Base-by-base conservation (phyloP, 31 red algal species). In the Odonthalia washingtoniensis region DNA sequence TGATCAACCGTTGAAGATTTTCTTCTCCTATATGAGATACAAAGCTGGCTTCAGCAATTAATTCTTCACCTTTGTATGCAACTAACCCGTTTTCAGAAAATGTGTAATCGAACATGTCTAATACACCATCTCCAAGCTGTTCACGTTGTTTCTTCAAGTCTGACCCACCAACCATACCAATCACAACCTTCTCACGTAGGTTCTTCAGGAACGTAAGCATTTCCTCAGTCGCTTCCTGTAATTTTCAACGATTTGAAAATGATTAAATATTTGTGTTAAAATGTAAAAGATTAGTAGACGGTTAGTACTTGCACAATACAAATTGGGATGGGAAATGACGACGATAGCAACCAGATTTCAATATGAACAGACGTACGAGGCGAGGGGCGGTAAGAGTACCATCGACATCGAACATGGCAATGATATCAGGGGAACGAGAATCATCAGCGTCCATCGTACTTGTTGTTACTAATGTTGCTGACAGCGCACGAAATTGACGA, bases 51-150 rank as follows among this genome's bases (percentile, higher is more conserved):
- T 89, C 91, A 14, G 91, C 91, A 43, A 99, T 81, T 30, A 96
- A 82, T 18, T 94, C 89, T 5, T 85, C 46, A 31, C 91, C 87
- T 57, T 92, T 91, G 89, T 94, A 99, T 17, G 91, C 94, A 33
- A 93, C 91, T 41, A 99, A 84, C 16, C 97, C 97, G 65, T 99
- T 99, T 75, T 99, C 97, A 12, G 97, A 96, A 78, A 99, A 99
- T 24, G 87, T 94, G 90, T 94, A 99, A 67, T 99, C 97, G 44
- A 99, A 96, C 89, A 95, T 90, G 24, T 91, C 85, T 1, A 99
- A 80, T 42, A 99, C 93, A 40, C 72, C 78, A 6, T 90, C 80
- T 40, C 97, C 97, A 4, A 99, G 75, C 69, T 99, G 97, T 75
- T 99, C 97, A 26, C 81, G 75, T 72, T 96, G 94, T 65, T 96